phyloP scores from a whole-genome alignment of 495 filamentous ascomycete species.

The Talaromyces borbonicus region DNA sequence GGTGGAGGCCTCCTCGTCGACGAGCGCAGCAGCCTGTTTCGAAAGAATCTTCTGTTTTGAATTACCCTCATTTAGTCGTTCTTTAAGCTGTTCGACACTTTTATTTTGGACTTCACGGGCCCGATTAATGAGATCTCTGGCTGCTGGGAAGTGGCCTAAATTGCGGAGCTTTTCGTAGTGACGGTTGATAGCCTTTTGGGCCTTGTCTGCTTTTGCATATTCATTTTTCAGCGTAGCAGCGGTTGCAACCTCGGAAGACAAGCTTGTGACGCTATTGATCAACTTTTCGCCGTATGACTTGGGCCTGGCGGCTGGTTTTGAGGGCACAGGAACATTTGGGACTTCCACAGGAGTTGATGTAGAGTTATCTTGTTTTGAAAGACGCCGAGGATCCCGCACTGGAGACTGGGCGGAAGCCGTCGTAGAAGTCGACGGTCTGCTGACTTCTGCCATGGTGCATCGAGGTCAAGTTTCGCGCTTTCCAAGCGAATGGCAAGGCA shows the following conservation, averaged over 20 bases:
- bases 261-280: neutral
- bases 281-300: constrained; percentile 5
- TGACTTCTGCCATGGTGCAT: neutral
- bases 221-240: neutral
- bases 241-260: neutral
- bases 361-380: neutral
- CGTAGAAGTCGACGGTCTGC: neutral
- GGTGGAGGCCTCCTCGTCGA: neutral
- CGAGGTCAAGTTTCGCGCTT: no score
- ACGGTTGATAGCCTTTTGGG: neutral
- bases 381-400: constrained; percentile 1
- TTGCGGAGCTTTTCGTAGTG: constrained; percentile 5
- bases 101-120: constrained; percentile 1
- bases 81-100: neutral
- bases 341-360: neutral
- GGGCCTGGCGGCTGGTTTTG: constrained; percentile 2
- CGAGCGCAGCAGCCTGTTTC: constrained; percentile 2
- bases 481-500: no score
- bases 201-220: constrained; percentile 1
- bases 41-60: neutral
- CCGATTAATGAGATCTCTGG: constrained; percentile 1
- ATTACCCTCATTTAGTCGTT: neutral
- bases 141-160: constrained; percentile 5
- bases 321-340: constrained; percentile 6
- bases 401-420: neutral